Percentiles rank a stretch among this genome's conserved stretches.
phyloP scores from a whole-genome alignment of 164 flowering plant species.

The Umbilicus rupestris region DNA sequence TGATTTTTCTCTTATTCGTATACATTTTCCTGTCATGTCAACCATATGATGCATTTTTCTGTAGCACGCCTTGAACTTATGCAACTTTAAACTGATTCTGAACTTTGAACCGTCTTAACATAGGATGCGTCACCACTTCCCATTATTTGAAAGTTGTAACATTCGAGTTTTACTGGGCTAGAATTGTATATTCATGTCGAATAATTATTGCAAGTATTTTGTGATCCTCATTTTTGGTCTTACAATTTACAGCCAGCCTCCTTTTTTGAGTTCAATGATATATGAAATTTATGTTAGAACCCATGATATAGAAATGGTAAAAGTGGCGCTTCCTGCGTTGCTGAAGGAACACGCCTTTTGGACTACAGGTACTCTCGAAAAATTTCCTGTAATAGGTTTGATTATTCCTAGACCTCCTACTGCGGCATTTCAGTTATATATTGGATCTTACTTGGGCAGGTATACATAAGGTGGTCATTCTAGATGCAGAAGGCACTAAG shows the following conservation, averaged over 20 bases:
- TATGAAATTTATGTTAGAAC: conserved; percentile 28
- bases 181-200: background rate
- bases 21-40: too few species aligned
- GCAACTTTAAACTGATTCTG: too few species aligned
- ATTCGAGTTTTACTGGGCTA: background rate
- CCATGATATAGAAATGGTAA: conserved; percentile 25
- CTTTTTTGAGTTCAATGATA: conserved; percentile 44
- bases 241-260: conserved; percentile 40
- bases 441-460: conserved; percentile 23
- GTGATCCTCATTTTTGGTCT: background rate
- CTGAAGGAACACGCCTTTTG: conserved; percentile 40
- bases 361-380: conserved; percentile 29
- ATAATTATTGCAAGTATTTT: background rate
- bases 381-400: background rate
- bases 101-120: too few species aligned
- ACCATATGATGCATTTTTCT: too few species aligned
- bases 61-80: too few species aligned
- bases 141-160: too few species aligned
- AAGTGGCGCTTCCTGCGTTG: conserved; percentile 30
- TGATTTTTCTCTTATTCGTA: background rate
- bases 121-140: too few species aligned
- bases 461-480: conserved; percentile 51
- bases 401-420: background rate
- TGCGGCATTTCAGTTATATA: background rate
- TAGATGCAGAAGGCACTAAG: conserved; percentile 34